phyloP scores from a whole-genome alignment of 129 eudicot species.

The Flaveria sonorensis region DNA sequence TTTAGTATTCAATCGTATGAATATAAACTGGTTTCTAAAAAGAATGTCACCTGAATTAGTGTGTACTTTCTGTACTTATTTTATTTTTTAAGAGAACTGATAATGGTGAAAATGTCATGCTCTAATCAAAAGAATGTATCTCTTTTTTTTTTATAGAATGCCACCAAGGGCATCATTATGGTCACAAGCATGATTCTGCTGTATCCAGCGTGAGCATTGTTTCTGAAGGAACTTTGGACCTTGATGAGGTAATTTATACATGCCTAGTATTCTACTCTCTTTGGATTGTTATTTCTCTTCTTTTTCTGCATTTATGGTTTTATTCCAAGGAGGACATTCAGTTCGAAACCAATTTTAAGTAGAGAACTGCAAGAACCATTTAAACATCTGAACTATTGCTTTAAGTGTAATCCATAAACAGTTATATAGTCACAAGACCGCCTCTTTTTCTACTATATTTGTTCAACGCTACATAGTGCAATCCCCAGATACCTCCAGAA shows the following conservation, averaged over 20 bases:
- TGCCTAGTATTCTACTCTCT: slow-evolving; percentile 2
- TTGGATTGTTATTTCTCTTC: background rate
- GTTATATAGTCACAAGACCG: background rate
- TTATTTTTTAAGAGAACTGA: background rate
- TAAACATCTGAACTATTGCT: background rate
- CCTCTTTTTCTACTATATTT: background rate
- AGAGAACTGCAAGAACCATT: background rate
- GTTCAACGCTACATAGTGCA: background rate
- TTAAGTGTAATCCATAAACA: background rate
- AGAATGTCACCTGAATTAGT: background rate
- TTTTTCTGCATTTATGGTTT: slow-evolving; percentile 1
- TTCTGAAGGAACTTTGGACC: slow-evolving; percentile 88
- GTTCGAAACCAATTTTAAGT: background rate
- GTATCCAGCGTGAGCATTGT: slow-evolving; percentile 96
- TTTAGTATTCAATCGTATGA: slow-evolving; percentile 1
- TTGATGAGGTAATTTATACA: slow-evolving; percentile 69
- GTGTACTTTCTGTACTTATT: background rate
- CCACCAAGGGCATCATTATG: slow-evolving; percentile 72
- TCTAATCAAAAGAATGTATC: background rate
- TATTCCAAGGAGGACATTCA: background rate
- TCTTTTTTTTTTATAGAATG: slow-evolving; percentile 45
- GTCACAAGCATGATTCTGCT: slow-evolving; percentile 86
- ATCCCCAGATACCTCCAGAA: background rate
- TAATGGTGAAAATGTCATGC: background rate
- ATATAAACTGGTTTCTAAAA: background rate